Evolutionary conservation across 2,329 filamentous ascomycete species (phyloP), one percentile per base, ranked within the genome.

Genomic region (Lasiodiplodia sp.): DNA sequence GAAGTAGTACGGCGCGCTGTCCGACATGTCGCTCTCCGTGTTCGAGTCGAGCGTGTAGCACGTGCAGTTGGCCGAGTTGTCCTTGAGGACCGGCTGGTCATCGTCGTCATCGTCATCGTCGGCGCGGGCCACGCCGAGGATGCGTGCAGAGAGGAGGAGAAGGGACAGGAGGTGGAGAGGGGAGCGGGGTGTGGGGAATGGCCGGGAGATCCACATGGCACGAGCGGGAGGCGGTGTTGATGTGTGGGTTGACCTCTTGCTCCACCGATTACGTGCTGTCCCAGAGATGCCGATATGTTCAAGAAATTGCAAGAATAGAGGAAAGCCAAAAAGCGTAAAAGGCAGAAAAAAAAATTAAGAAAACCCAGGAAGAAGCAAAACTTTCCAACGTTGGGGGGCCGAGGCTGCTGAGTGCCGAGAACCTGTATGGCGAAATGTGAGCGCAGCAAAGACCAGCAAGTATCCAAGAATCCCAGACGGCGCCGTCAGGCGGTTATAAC

Each of bases 31-130:
- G 10, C 74, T 73, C 3, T 80, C 72, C 5, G 78, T 78, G 1
- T 81, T 78, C 31, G 83, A 82, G 1, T 80, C 79, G 34, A 85
- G 78, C 10, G 82, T 77, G 69, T 84, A 86, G 75, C 84, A 85
- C 66, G 82, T 80, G 71, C 84, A 85, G 55, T 81, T 74, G 38
- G 72, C 66, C 2, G 70, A 75, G 69, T 78, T 78, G 69, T 80
- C 77, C 55, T 77, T 75, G 25, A 76, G 76, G 3, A 60, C n/a
- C 23, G 44, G 34, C 11, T 40, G 25, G 23, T 47, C 10, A 31
- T 53, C 49, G 53, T 23, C 25, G 56, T 51, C 44, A n/a, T 40
- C 66, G 28, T 31, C 25, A 25, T 49, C 28, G 44, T 60, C 66
- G 55, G 47, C 55, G 31, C 56, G 56, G 21, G 52, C 60, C 14